A percentile compares a stretch with the other conserved stretches of the same genome.
Evolutionary conservation across 2,329 filamentous ascomycete species (phyloP).

Genomic region (Fusarium continuum): DNA sequence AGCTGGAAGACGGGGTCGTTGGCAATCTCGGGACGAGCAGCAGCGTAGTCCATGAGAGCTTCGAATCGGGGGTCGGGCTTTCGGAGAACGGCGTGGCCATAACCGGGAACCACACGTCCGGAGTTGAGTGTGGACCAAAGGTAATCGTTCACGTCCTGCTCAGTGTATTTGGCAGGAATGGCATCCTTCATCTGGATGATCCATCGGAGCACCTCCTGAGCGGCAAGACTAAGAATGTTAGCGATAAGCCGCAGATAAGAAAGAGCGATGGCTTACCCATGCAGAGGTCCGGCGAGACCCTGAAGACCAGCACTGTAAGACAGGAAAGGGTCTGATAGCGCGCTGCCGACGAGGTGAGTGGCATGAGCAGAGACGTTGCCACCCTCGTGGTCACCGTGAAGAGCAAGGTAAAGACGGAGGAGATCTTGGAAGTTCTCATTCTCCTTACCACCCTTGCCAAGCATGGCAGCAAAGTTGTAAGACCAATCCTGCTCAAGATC

Average conservation of each 20-base stretch:
- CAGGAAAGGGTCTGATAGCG: slow-evolving; percentile 92
- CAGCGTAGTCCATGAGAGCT: slow-evolving; percentile 95
- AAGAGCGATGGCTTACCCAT: slow-evolving; percentile 58
- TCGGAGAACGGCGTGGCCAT: slow-evolving; percentile 93
- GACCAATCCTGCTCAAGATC: slow-evolving; percentile 94
- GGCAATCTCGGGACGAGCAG: slow-evolving; percentile 83
- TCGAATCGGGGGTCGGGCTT: slow-evolving; percentile 98
- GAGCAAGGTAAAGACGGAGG: slow-evolving; percentile 89
- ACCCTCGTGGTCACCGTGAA: slow-evolving; percentile 98
- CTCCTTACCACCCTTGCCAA: slow-evolving; percentile 87
- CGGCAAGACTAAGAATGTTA: slow-evolving; percentile 71
- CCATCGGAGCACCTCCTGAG: slow-evolving; percentile 97
- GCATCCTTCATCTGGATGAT: slow-evolving; percentile 93
- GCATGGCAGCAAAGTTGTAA: slow-evolving; percentile 97
- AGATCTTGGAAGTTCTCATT: slow-evolving; percentile 96
- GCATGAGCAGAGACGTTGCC: slow-evolving; percentile 97
- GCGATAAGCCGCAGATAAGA: accelerated
- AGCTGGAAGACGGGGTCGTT: slow-evolving; percentile 91
- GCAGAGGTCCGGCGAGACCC: slow-evolving; percentile 85
- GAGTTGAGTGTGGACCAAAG: slow-evolving; percentile 94
- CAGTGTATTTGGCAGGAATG: slow-evolving; percentile 80
- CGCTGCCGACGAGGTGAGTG: slow-evolving; percentile 94
- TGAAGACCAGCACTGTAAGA: slow-evolving; percentile 96
- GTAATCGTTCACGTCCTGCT: slow-evolving; percentile 86
- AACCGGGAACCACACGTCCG: slow-evolving; percentile 92